phyloP scores from a whole-genome alignment of 805 yeast genomes.

The Barnettozyma botsteinii region DNA sequence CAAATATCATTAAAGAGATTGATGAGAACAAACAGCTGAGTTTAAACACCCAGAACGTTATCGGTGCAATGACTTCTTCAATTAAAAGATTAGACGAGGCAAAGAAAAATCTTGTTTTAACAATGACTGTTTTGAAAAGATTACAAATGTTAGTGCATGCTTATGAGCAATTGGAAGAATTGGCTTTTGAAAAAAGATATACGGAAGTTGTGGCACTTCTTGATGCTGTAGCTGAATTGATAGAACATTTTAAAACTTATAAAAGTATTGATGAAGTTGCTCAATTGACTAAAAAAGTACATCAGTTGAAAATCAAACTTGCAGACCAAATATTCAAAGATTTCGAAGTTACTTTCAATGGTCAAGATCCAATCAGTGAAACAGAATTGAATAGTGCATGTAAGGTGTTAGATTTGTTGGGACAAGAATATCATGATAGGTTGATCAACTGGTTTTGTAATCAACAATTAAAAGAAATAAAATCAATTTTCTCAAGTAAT shows the following conservation, averaged over 20 bases:
- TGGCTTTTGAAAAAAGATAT: conserved; percentile 41
- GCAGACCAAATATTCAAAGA: conserved; percentile 69
- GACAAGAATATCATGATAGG: conserved; percentile 49
- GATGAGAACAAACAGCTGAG: conserved; percentile 44
- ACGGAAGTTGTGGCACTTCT: conserved; percentile 54
- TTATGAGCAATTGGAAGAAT: conserved; percentile 49
- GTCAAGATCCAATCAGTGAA: conserved; percentile 23
- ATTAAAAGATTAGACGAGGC: conserved; percentile 76
- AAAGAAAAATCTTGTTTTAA: conserved; percentile 74
- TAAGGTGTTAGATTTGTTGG: conserved; percentile 59
- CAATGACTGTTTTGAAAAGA: conserved; percentile 83
- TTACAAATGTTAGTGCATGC: conserved; percentile 82
- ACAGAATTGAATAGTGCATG: conserved; percentile 56
- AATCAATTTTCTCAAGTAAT: conserved; percentile 62
- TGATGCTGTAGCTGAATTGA: conserved; percentile 67
- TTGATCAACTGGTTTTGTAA: conserved; percentile 70
- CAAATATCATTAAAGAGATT: conserved; percentile 38
- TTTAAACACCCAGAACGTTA: conserved; percentile 49
- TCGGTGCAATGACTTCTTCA: conserved; percentile 65
- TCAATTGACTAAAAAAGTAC: conserved; percentile 51
- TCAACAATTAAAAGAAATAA: conserved; percentile 65
- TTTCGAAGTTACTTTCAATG: conserved; percentile 48
- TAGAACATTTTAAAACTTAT: conserved; percentile 69
- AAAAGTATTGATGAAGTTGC: conserved; percentile 81
- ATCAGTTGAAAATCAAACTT: conserved; percentile 52